Evolutionary conservation across 495 filamentous ascomycete species (phyloP), one percentile per base, ranked within the genome.

Genomic region (Emericellopsis terricola): DNA sequence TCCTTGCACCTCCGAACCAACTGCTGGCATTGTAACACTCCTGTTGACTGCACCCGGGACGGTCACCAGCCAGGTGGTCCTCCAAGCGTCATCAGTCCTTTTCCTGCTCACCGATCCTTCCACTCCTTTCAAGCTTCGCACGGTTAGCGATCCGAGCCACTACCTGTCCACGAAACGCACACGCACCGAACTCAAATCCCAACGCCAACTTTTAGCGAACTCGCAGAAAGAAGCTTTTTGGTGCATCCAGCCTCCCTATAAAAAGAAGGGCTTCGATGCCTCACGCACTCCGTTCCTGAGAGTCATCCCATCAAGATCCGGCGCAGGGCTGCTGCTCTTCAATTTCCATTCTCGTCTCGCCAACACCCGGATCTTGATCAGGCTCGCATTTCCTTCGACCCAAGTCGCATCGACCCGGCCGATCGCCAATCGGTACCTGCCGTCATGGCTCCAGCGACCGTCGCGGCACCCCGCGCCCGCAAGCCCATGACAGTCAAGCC

Each of bases 371-470:
- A 26, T 26, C 23, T 26, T 26, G 23, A 26, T 26, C 23, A 11
- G 23, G 11, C 23, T 26, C 23, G 6, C 23, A 26, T 11, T 26
- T 26, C 23, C 23, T 11, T 11, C 23, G 11, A 6, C 11, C 23
- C 6, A 11, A 6, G 11, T 6, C 23, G 6, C 6, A 26, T 6
- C 23, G 6, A 6, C 23, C 6, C 23, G 6, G 23, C 23, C 23
- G 6, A 26, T 6, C 23, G 11, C 11, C 23, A 11, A 6, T 11
- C 23, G 11, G 6, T 6, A 26, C 23, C 11, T 26, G 23, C 11
- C 11, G 6, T 26, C 28, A 37, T 37, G 35, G 35, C 35, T 4
- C 35, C 35, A 31, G 11, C 18, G 28, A 29, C 8, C 35, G 3
- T 13, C 15, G 17, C 23, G 15, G 35, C 2, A 17, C 18, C 27